Base-by-base conservation (phyloP, 148 eudicot species). In the Nyssa sinensis region DNA sequence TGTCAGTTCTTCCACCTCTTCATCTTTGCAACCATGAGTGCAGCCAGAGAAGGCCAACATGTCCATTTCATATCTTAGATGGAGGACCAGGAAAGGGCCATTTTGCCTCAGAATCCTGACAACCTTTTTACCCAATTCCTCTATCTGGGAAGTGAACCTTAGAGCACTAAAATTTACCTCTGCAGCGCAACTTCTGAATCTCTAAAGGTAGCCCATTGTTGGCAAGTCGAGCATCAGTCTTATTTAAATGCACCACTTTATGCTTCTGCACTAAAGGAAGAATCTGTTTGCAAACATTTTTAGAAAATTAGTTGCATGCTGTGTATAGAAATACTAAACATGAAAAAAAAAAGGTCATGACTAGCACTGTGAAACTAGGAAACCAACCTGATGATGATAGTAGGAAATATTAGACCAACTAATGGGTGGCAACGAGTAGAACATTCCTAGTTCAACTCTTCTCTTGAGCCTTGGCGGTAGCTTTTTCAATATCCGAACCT, bases 41-140 rank as follows among this genome's bases (percentile, higher is more conserved):
- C 95, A 90, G 67, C 95, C 95, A 1, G 94, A 90, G 86, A 90
- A 90, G 34, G 94, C 89, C 81, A 90, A 58, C 94, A 90, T 90
- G 76, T 90, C 95, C 90, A 85, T 90, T 76, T 90, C 95, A 31
- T 90, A 90, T 77, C 95, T 79, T 55, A 90, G 89, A 79, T 88
- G 92, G 72, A 90, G 92, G 74, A 88, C 92, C 23, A 90, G 75
- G 68, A 88, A 88, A 28, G 87, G 86, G 35, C 94, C 94, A 0
- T 81, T 88, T 61, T 71, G 74, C 73, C 88, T 86, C 5, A 90
- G 84, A 53, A 88, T 83, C 25, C 69, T 82, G 23, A 88, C 87
- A 9, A 90, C 88, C 75, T 84, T 83, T 78, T 69, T 77, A 62
- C 92, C 92, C 79, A 90, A 76, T 76, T 86, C 84, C 74, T 90